Conservation (phyloP, 202 grass and related monocot species). For the Schoenoplectus triqueter region DNA sequence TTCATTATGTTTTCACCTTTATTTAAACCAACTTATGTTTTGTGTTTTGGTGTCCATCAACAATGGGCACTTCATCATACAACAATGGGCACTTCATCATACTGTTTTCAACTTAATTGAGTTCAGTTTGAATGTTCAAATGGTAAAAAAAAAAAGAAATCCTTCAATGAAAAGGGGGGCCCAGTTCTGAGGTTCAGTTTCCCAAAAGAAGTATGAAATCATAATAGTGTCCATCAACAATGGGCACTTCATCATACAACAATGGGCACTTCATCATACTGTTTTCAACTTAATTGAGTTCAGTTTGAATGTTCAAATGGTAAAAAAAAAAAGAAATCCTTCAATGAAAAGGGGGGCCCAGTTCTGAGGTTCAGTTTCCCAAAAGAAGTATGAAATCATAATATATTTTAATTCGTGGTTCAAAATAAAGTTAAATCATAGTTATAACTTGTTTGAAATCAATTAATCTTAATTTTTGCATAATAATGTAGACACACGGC, state of each 20-base stretch:
- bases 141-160: neutral
- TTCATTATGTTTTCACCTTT: slow-evolving; percentile 3
- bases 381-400: slow-evolving; percentile 2
- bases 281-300: slow-evolving; percentile 4
- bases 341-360: neutral
- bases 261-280: slow-evolving; percentile 17
- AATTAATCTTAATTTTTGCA: slow-evolving; percentile 36
- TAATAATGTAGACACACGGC: slow-evolving; percentile 74
- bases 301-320: neutral
- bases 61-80: too few relatives aligned
- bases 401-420: slow-evolving; percentile 6
- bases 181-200: slow-evolving; percentile 2
- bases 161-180: neutral
- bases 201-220: neutral
- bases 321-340: neutral
- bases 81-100: too few relatives aligned
- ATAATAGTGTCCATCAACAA: neutral
- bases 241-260: too few relatives aligned
- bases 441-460: neutral
- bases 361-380: neutral
- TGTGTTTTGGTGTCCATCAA: neutral
- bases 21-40: neutral
- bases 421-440: neutral
- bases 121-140: slow-evolving; percentile 1
- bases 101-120: slow-evolving; percentile 12